A percentile compares a stretch with the other conserved stretches of the same genome.
These are phyloP conservation scores for Forsythia suspensa DNA, from an alignment of 257 asterid species.

Conservation along the genomic window DNA sequence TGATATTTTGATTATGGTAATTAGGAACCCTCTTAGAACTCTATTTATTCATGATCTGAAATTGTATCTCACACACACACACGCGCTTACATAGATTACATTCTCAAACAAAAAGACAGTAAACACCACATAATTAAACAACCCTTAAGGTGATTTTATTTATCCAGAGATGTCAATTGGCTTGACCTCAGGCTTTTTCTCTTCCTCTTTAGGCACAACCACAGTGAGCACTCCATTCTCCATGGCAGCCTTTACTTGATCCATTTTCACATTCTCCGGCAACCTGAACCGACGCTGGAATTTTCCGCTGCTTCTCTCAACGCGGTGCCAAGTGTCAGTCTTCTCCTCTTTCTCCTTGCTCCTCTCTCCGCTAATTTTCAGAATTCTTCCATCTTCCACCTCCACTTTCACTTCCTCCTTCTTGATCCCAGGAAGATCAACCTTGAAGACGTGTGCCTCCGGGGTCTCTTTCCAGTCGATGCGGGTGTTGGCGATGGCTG, in stretches of 20 bases:
- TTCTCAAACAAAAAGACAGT: neutral
- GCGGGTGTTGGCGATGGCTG: conserved; percentile 25
- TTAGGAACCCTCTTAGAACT: too few species aligned
- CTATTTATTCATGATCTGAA: too few species aligned
- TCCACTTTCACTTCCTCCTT: conserved; percentile 2
- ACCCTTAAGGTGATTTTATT: neutral
- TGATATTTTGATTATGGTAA: too few species aligned
- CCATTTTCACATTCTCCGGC: conserved; percentile 1
- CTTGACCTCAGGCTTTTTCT: neutral
- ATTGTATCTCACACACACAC: too few species aligned
- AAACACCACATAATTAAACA: neutral
- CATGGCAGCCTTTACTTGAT: neutral
- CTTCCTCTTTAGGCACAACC: conserved; percentile 5
- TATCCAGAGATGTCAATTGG: conserved; percentile 11
- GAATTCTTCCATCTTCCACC: neutral
- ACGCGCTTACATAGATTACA: too few species aligned
- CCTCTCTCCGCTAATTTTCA: conserved; percentile 16
- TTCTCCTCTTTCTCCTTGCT: conserved; percentile 7
- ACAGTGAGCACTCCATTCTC: conserved; percentile 15
- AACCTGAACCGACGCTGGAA: conserved; percentile 1
- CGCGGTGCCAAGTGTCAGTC: conserved; percentile 13
- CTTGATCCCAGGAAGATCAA: conserved; percentile 6
- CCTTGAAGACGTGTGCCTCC: conserved; percentile 5
- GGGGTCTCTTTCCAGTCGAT: neutral
- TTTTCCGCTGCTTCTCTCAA: conserved; percentile 12